Evolutionary conservation across 2,329 filamentous ascomycete genomes (phyloP).

Genomic region (Fusarium succisae): DNA sequence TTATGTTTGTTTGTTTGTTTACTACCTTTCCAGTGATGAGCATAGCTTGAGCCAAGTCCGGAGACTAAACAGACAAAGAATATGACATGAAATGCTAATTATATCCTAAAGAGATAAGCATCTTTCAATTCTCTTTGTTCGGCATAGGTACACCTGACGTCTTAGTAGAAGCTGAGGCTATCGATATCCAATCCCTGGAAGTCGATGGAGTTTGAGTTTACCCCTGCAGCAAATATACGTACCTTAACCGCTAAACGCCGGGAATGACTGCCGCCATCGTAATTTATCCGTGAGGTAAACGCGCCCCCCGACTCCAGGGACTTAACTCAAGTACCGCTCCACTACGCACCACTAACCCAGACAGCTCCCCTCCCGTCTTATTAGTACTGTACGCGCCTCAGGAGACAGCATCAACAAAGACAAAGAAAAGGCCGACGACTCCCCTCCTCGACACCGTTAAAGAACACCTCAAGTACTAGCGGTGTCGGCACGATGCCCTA

Average conservation of each 20-base stretch:
- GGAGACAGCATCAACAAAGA: slow-evolving; percentile 27
- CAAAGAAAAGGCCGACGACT: neutral
- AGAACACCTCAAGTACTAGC: slow-evolving; percentile 3
- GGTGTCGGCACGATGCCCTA: slow-evolving; percentile 47
- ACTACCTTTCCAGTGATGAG: neutral
- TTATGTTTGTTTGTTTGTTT: neutral
- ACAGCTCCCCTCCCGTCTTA: slow-evolving; percentile 30
- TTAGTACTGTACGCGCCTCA: slow-evolving; percentile 35
- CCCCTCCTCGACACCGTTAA: neutral
- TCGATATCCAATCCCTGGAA: slow-evolving; percentile 1
- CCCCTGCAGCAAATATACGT: slow-evolving; percentile 27
- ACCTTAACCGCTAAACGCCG: slow-evolving; percentile 22
- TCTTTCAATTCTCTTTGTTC: neutral
- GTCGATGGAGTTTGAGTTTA: slow-evolving; percentile 5
- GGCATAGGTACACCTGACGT: neutral
- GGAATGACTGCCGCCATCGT: slow-evolving; percentile 37
- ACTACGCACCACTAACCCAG: slow-evolving; percentile 3
- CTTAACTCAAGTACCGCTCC: slow-evolving; percentile 9
- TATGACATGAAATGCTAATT: neutral
- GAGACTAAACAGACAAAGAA: neutral
- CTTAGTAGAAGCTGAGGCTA: slow-evolving; percentile 5
- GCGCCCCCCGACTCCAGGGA: slow-evolving; percentile 31
- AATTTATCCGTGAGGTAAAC: slow-evolving; percentile 44
- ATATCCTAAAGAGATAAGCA: neutral
- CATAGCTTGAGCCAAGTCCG: neutral